A percentile compares a stretch with the other conserved stretches of the same genome.
Evolutionary conservation across 2,329 filamentous ascomycete genomes (phyloP).

Genomic region (Keithomyces neogunnii): DNA sequence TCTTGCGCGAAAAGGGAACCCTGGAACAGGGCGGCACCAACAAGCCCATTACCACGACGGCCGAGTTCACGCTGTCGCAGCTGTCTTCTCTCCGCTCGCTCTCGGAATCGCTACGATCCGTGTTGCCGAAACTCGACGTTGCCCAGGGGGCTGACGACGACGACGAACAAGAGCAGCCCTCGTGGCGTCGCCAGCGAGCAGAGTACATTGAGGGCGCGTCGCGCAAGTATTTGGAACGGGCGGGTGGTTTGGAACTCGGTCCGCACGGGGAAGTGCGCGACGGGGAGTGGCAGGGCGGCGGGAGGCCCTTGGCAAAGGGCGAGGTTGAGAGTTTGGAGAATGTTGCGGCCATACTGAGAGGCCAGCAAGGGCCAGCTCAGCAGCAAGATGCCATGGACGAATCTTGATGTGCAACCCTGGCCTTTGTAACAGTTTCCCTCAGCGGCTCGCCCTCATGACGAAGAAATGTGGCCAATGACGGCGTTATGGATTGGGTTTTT

Average conservation of each 20-base stretch:
- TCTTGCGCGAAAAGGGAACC: slow-evolving; percentile 45
- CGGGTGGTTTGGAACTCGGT: slow-evolving; percentile 58
- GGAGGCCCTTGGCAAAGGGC: slow-evolving; percentile 36
- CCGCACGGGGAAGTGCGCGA: slow-evolving; percentile 53
- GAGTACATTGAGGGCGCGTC: slow-evolving; percentile 80
- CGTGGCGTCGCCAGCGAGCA: slow-evolving; percentile 61
- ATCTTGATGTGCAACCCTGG: slow-evolving; percentile 10
- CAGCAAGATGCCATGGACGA: slow-evolving; percentile 21
- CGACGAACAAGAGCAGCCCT: slow-evolving; percentile 25
- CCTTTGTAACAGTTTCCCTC: no score
- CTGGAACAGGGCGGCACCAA: slow-evolving; percentile 42
- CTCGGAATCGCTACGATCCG: slow-evolving; percentile 47
- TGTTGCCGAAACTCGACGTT: slow-evolving; percentile 53
- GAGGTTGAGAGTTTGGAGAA: slow-evolving; percentile 52
- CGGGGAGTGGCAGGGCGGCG: slow-evolving; percentile 54
- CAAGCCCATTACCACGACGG: slow-evolving; percentile 58
- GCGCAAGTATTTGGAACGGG: slow-evolving; percentile 63
- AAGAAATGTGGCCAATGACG: no score
- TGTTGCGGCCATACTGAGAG: slow-evolving; percentile 36
- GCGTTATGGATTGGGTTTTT: no score
- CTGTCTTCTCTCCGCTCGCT: slow-evolving; percentile 69
- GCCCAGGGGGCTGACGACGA: slow-evolving; percentile 13
- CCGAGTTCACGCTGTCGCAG: slow-evolving; percentile 74
- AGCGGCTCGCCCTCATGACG: no score
- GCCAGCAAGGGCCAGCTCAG: slow-evolving; percentile 1